These are phyloP conservation scores for Hippophae tibetana DNA, from an alignment of 306 rosid species.

Conservation along the genomic window DNA sequence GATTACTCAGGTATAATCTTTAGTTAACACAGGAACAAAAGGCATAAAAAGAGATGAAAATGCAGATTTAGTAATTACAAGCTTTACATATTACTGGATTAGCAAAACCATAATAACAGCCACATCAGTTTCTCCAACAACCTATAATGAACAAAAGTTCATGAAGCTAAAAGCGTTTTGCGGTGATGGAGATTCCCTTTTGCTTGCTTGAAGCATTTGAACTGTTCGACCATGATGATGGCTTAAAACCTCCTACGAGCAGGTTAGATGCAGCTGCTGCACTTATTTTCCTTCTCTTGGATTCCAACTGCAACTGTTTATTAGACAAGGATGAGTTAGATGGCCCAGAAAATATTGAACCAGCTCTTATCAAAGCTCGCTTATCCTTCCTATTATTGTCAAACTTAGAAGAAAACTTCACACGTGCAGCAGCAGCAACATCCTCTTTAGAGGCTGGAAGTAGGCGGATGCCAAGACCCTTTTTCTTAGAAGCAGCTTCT, in stretches of 20 bases:
- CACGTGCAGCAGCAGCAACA: conserved; percentile 40
- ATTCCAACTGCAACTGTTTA: conserved; percentile 46
- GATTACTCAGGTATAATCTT: background rate
- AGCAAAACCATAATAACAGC: too few species aligned
- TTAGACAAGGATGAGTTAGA: conserved; percentile 33
- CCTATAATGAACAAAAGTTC: background rate
- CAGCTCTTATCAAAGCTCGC: conserved; percentile 55
- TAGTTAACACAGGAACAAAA: background rate
- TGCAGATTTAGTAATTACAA: background rate
- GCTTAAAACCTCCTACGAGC: conserved; percentile 49
- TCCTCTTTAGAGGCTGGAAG: conserved; percentile 65
- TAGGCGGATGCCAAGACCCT: conserved; percentile 61
- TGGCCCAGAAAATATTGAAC: conserved; percentile 51
- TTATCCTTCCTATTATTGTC: conserved; percentile 58
- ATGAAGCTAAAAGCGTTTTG: conserved; percentile 14
- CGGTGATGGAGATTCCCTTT: conserved; percentile 25
- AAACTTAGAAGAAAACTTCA: conserved; percentile 57
- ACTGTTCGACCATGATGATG: conserved; percentile 58
- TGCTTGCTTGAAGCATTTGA: conserved; percentile 23
- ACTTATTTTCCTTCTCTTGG: conserved; percentile 71
- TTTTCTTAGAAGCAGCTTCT: conserved; percentile 55
- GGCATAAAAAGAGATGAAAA: background rate
- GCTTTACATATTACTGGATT: background rate
- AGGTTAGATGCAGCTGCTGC: conserved; percentile 56
- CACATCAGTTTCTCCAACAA: background rate